Evolutionary conservation across 257 asterid species (phyloP).

Genomic region (Eustoma russellianum): DNA sequence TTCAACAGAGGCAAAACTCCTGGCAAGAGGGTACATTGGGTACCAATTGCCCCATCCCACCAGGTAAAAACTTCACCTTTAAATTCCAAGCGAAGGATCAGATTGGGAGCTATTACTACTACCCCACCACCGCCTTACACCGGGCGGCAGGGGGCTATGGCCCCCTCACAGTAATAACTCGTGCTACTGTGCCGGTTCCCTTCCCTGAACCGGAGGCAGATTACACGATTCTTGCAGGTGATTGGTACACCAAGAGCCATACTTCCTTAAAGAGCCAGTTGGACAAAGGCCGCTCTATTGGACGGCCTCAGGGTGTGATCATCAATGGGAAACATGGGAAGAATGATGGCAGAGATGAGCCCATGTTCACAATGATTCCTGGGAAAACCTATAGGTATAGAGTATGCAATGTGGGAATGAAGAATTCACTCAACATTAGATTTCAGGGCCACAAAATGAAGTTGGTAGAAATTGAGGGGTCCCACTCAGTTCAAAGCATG

Average conservation of each 20-base stretch:
- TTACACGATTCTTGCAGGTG: conserved; percentile 36
- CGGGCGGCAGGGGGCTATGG: conserved; percentile 60
- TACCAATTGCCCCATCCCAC: conserved; percentile 51
- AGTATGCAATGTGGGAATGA: conserved; percentile 54
- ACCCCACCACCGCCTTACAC: conserved; percentile 46
- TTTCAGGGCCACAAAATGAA: conserved; percentile 48
- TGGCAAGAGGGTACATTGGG: conserved; percentile 60
- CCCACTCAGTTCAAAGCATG: conserved; percentile 42
- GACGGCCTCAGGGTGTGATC: conserved; percentile 34
- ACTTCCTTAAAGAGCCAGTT: conserved; percentile 22
- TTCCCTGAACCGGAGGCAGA: conserved; percentile 39
- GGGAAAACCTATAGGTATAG: conserved; percentile 45
- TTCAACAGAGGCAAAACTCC: conserved; percentile 66
- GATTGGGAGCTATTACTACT: conserved; percentile 48
- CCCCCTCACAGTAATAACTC: conserved; percentile 34
- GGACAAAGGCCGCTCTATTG: conserved; percentile 32
- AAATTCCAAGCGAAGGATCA: conserved; percentile 68
- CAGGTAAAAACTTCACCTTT: conserved; percentile 43
- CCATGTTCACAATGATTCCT: conserved; percentile 39
- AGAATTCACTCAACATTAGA: conserved; percentile 39
- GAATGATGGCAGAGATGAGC: conserved; percentile 19
- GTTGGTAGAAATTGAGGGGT: conserved; percentile 56
- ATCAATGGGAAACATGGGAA: conserved; percentile 47
- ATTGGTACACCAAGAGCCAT: conserved; percentile 54
- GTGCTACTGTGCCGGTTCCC: conserved; percentile 50